Base-by-base conservation (phyloP, 2,329 filamentous ascomycete species). In the Colletotrichum horii region DNA sequence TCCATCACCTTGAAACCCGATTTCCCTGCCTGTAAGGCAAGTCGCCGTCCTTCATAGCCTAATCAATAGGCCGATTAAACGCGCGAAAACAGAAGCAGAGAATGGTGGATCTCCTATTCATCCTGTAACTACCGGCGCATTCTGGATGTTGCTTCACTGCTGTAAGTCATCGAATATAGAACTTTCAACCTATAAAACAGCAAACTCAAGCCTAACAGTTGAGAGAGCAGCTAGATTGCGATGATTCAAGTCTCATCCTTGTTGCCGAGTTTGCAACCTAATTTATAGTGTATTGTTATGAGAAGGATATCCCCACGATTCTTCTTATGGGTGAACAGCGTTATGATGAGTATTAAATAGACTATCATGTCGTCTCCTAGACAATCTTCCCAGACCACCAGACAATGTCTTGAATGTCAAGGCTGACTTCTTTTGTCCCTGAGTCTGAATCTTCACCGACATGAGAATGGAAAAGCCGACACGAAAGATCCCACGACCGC, bases 391-490 rank as follows among this genome's bases (percentile, higher is more conserved):
- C 0, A 43, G 38, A 11, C 3, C 36, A 2, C 8, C 36, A n/a
- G 16, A 38, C 6, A 14, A 34, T 34, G 2, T 2, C 11, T 32
- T 32, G 30, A 32, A 34, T 34, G 32, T 34, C 32, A 34, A 12
- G 11, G 11, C 32, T 34, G 32, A 14, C 32, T 34, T 34, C 4
- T 14, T 34, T 34, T 8, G 16, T 4, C 38, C 19, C 0, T 4
- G 0, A 4, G 19, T 12, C 19, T 12, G 1, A n/a, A n/a, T 12
- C 3, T 48, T 7, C 19, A n/a, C 19, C 0, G 38, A 6, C 0
- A 11, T 48, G 2, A 4, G 19, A 3, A n/a, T 6, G 9, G 5
- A 48, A 48, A 9, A n/a, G 19, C 9, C 6, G 38, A 3, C 3
- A 12, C 9, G 9, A n/a, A 48, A 11, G 9, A 9, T 12, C 9